phyloP scores from a whole-genome alignment of 805 yeast genomes.

The Kuraishia piskuri region DNA sequence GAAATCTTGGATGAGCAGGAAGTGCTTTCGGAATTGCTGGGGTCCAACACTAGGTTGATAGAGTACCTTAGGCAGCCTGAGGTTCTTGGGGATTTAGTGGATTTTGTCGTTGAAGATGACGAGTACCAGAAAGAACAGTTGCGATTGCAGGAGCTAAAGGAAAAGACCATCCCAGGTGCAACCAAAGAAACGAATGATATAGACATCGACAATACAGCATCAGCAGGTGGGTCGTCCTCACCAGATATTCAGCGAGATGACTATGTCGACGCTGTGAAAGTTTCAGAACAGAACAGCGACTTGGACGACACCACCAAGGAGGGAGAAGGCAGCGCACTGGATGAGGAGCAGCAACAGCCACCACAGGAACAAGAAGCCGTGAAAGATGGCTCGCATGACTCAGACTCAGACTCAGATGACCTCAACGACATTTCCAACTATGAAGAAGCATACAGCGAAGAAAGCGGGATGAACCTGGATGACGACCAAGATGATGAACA shows the following conservation, averaged over 20 bases:
- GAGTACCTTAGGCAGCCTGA: constrained; percentile 77
- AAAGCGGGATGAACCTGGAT: constrained; percentile 16
- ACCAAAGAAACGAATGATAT: constrained; percentile 13
- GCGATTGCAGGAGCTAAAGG: constrained; percentile 2
- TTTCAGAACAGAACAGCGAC: constrained; percentile 23
- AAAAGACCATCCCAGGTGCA: background rate
- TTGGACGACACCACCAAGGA: constrained; percentile 5
- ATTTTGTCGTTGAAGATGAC: constrained; percentile 48
- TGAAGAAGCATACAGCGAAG: constrained; percentile 1
- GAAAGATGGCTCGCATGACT: constrained; percentile 12
- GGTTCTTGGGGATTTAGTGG: constrained; percentile 58
- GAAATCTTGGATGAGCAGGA: constrained; percentile 71
- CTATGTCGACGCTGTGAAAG: constrained; percentile 9
- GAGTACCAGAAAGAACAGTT: constrained; percentile 28
- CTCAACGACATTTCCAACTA: background rate
- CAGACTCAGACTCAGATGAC: constrained; percentile 11
- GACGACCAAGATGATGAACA: constrained; percentile 21
- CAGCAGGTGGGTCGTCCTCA: constrained; percentile 1
- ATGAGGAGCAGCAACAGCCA: constrained; percentile 11
- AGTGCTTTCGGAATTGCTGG: constrained; percentile 60
- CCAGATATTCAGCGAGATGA: constrained; percentile 1
- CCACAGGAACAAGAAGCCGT: background rate
- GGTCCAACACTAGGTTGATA: constrained; percentile 65
- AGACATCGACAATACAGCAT: constrained; percentile 2
- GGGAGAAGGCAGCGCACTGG: constrained; percentile 5